Evolutionary conservation across 805 yeast species (phyloP).

Genomic region (Sugiyamaella lignohabitans): DNA sequence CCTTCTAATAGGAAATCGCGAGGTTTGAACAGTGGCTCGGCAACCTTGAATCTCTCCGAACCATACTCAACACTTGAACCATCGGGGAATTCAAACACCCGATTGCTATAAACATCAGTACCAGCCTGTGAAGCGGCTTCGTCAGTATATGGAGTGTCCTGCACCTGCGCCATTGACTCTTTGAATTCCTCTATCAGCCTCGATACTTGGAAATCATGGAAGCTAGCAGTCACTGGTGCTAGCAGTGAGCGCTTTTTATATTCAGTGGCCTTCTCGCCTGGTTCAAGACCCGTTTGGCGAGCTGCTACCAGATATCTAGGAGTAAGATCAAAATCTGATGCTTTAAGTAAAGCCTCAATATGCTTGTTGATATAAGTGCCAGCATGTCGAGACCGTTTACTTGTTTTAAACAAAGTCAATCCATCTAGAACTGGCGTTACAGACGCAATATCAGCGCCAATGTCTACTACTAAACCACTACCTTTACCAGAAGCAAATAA

Average conservation of each 20-base stretch:
- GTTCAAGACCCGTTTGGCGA: slow-evolving; percentile 19
- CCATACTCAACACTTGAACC: slow-evolving; percentile 62
- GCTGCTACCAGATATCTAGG: slow-evolving; percentile 43
- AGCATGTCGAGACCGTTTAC: slow-evolving; percentile 61
- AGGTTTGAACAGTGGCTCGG: slow-evolving; percentile 72
- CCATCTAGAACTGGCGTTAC: slow-evolving; percentile 39
- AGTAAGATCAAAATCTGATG: slow-evolving; percentile 31
- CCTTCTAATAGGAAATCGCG: neutral
- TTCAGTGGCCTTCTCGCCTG: slow-evolving; percentile 30
- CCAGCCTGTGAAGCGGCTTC: slow-evolving; percentile 14
- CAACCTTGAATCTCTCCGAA: slow-evolving; percentile 53
- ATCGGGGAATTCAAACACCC: slow-evolving; percentile 48
- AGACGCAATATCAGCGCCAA: slow-evolving; percentile 65
- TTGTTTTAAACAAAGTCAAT: slow-evolving; percentile 38
- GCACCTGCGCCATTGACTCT: slow-evolving; percentile 33
- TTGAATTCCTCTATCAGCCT: slow-evolving; percentile 45
- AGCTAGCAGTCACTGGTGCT: slow-evolving; percentile 40
- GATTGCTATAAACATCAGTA: slow-evolving; percentile 40
- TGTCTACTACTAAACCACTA: slow-evolving; percentile 56
- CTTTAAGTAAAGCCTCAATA: slow-evolving; percentile 38
- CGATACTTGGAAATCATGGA: slow-evolving; percentile 49
- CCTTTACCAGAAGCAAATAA: slow-evolving; percentile 80
- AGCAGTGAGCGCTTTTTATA: slow-evolving; percentile 25
- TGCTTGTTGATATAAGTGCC: slow-evolving; percentile 62
- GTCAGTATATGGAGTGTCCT: slow-evolving; percentile 33